These are phyloP conservation scores for Colletotrichum spinosum DNA, from an alignment of 2,329 filamentous ascomycete species.

Conservation along the genomic window DNA sequence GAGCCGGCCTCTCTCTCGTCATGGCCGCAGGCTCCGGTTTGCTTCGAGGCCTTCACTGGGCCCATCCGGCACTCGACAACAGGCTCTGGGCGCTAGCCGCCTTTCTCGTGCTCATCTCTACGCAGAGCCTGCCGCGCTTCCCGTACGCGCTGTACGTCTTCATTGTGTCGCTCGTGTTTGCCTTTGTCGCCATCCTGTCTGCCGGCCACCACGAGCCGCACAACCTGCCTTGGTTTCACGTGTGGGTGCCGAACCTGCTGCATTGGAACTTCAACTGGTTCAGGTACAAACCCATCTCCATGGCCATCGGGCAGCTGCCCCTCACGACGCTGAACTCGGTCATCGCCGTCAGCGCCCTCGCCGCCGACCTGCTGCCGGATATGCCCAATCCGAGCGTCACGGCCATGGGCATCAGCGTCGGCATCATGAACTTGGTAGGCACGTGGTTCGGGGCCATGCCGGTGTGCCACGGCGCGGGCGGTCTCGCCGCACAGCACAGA, in stretches of 20 bases:
- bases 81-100: constrained; percentile 80
- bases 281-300: constrained; percentile 53
- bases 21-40: constrained; percentile 80
- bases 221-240: constrained; percentile 61
- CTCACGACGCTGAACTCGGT: constrained; percentile 94
- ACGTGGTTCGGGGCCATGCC: constrained; percentile 98
- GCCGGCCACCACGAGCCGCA: constrained; percentile 39
- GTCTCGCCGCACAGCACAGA: constrained; percentile 88
- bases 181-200: constrained; percentile 55
- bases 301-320: constrained; percentile 88
- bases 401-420: constrained; percentile 83
- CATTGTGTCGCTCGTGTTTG: constrained; percentile 74
- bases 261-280: constrained; percentile 56
- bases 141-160: constrained; percentile 86
- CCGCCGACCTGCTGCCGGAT: constrained; percentile 79
- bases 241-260: constrained; percentile 70
- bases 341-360: constrained; percentile 85
- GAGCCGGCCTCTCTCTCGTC: constrained; percentile 86
- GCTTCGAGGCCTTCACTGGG: constrained; percentile 77
- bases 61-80: constrained; percentile 78
- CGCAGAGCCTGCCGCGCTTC: constrained; percentile 72
- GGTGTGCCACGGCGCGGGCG: constrained; percentile 92
- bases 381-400: constrained; percentile 78
- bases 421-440: constrained; percentile 83
- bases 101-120: constrained; percentile 77